Conservation (phyloP, 257 asterid genomes). For the Fraxinus excelsior region DNA sequence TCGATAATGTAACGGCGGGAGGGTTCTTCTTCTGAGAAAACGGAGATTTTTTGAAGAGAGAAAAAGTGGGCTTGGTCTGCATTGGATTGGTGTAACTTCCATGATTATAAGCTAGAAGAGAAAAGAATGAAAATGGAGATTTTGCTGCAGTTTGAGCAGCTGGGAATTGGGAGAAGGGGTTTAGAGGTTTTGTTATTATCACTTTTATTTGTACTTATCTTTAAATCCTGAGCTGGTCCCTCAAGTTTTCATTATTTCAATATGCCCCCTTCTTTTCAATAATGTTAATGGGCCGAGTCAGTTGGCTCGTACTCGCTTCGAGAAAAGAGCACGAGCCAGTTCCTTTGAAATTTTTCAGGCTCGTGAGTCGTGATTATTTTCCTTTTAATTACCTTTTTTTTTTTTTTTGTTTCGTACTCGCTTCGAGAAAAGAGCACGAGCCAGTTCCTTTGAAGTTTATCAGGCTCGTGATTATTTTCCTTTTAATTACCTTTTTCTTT, state of each 20-base stretch:
- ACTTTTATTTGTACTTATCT: constrained; percentile 17
- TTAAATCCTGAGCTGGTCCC: not conserved
- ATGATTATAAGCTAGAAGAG: constrained; percentile 16
- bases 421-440: no score
- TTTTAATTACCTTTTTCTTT: no score
- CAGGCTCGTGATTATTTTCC: no score
- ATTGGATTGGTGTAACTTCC: constrained; percentile 39
- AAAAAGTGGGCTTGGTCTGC: constrained; percentile 33
- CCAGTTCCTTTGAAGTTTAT: no score
- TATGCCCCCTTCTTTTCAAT: not conserved
- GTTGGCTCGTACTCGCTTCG: no score
- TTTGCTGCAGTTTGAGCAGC: constrained; percentile 15
- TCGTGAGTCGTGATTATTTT: no score
- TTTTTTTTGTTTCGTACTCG: no score
- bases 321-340: no score
- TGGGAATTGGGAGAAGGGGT: constrained; percentile 21
- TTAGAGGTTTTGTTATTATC: constrained; percentile 28
- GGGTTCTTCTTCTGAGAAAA: constrained; percentile 27
- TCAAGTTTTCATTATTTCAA: not conserved
- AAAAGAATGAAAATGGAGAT: not conserved
- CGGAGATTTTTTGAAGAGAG: constrained; percentile 26
- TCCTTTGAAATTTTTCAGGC: no score
- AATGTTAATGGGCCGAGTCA: no score
- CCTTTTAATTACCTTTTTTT: no score
- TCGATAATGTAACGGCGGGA: constrained; percentile 26